These are phyloP conservation scores for Trichoderma virens DNA, from an alignment of 495 filamentous ascomycete genomes.

Conservation along the genomic window DNA sequence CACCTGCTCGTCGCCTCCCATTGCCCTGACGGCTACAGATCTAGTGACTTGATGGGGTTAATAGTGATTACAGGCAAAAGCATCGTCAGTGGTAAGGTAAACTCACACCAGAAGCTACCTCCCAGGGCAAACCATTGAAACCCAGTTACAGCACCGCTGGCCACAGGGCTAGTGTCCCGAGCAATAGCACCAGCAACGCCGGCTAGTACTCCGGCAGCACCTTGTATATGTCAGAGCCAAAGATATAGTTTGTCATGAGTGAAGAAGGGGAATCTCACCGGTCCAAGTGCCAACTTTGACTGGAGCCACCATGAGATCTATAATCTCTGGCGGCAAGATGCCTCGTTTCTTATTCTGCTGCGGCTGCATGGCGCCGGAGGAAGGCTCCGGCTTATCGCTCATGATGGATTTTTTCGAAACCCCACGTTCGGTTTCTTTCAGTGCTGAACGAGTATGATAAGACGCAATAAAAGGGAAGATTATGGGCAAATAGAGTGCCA, in stretches of 20 bases:
- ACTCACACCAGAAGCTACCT: slow-evolving; percentile 65
- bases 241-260: no score
- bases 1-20: slow-evolving; percentile 39
- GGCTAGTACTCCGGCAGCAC: slow-evolving; percentile 59
- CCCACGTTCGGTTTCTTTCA: no score
- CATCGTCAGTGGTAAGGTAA: slow-evolving; percentile 18
- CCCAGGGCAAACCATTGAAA: slow-evolving; percentile 76
- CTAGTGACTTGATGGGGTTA: slow-evolving; percentile 26
- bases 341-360: slow-evolving; percentile 11
- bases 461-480: not conserved
- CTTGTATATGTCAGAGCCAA: slow-evolving; percentile 31
- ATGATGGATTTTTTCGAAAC: not conserved
- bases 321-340: slow-evolving; percentile 29
- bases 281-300: slow-evolving; percentile 22
- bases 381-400: not conserved
- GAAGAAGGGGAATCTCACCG: slow-evolving; percentile 18
- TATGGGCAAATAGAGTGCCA: not conserved
- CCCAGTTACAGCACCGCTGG: slow-evolving; percentile 51
- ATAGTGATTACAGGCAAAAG: not conserved
- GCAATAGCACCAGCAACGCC: slow-evolving; percentile 64
- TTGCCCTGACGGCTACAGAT: slow-evolving; percentile 23
- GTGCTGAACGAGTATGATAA: not conserved
- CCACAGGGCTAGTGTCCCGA: slow-evolving; percentile 60
- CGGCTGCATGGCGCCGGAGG: not conserved
- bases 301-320: slow-evolving; percentile 30